Evolutionary conservation across 495 filamentous ascomycete genomes (phyloP).

Genomic region (Rhizodiscina lignyota): DNA sequence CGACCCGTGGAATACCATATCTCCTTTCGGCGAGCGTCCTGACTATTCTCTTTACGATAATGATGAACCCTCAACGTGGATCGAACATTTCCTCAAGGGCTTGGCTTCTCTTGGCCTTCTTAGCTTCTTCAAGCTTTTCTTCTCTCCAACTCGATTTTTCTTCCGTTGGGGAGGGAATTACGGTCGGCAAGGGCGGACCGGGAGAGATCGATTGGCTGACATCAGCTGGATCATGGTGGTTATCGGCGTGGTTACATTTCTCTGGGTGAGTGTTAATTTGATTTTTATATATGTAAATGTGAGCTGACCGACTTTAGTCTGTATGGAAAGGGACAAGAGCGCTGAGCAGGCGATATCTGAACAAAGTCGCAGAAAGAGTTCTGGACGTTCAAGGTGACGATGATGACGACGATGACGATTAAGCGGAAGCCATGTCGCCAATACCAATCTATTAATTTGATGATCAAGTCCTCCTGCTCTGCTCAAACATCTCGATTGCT

Average conservation of each 20-base stretch:
- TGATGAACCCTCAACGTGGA: constrained; percentile 42
- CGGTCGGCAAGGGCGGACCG: constrained; percentile 39
- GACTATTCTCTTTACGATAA: constrained; percentile 8
- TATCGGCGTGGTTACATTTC: constrained; percentile 65
- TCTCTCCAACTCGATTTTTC: constrained; percentile 45
- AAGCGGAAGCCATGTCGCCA: constrained; percentile 1
- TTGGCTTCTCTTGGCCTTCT: constrained; percentile 68
- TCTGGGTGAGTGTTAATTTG: constrained; percentile 45
- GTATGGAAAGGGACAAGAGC: constrained; percentile 65
- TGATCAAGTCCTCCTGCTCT: neutral
- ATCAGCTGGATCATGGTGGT: constrained; percentile 64
- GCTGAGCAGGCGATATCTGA: constrained; percentile 49
- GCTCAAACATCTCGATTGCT: neutral
- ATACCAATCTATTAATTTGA: neutral
- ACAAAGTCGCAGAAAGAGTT: constrained; percentile 61
- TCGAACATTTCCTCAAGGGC: constrained; percentile 75
- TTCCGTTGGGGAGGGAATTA: constrained; percentile 38
- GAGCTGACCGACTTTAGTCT: constrained; percentile 31
- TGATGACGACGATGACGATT: constrained; percentile 38
- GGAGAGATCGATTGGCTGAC: constrained; percentile 54
- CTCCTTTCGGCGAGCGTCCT: constrained; percentile 14
- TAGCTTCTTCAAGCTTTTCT: constrained; percentile 67
- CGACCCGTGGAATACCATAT: constrained; percentile 45
- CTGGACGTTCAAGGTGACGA: constrained; percentile 68
- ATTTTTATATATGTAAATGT: neutral